A percentile compares a stretch with the other conserved stretches of the same genome.
phyloP scores from a whole-genome alignment of 352 stramenopile genomes.

The Discostella stelligera region DNA sequence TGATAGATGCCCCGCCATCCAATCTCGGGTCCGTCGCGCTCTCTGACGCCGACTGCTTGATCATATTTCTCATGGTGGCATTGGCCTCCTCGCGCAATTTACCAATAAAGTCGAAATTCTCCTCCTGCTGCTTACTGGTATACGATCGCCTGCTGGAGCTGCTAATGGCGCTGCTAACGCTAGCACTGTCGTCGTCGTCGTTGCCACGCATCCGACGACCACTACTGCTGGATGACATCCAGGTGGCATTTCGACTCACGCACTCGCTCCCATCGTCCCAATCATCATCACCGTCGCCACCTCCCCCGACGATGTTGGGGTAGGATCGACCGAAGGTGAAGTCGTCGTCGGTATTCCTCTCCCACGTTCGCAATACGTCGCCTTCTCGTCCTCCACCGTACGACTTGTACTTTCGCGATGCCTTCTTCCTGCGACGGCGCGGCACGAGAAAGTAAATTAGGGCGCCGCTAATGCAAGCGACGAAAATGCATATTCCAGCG shows the following conservation, averaged over 20 bases:
- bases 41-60: background rate
- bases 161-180: background rate
- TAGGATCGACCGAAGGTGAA: slow-evolving; percentile 18
- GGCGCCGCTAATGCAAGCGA: background rate
- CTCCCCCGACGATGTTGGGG: slow-evolving; percentile 21
- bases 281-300: slow-evolving; percentile 21
- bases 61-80: slow-evolving; percentile 33
- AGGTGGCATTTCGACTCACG: slow-evolving; percentile 33
- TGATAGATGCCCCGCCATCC: slow-evolving; percentile 51
- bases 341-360: slow-evolving; percentile 20
- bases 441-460: background rate
- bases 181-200: background rate
- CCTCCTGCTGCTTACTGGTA: slow-evolving; percentile 17
- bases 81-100: slow-evolving; percentile 33
- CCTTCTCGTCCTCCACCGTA: slow-evolving; percentile 1
- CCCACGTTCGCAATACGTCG: slow-evolving; percentile 20
- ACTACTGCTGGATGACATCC: slow-evolving; percentile 23
- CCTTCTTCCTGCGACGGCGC: slow-evolving; percentile 2
- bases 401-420: background rate
- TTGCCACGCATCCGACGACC: background rate
- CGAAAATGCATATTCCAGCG: slow-evolving; percentile 16
- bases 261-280: slow-evolving; percentile 41
- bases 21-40: slow-evolving; percentile 33
- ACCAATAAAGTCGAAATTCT: slow-evolving; percentile 30
- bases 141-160: slow-evolving; percentile 7